Evolutionary conservation across 352 stramenopile genomes (phyloP).

Genomic region (Globisporangium acanthophoron): DNA sequence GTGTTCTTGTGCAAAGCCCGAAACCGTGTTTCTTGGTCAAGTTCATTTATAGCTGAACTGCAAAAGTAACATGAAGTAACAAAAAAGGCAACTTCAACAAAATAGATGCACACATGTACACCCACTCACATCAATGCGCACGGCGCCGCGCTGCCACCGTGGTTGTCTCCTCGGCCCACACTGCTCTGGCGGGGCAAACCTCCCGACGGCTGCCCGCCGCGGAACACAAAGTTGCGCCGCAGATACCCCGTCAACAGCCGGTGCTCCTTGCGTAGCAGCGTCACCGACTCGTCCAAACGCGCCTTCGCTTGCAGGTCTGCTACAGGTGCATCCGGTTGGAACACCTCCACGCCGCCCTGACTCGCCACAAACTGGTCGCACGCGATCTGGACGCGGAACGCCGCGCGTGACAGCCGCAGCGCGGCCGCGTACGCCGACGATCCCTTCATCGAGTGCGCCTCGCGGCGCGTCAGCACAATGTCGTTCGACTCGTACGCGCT

Average conservation of each 20-base stretch:
- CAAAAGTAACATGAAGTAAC: too few species aligned
- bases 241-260: conserved; percentile 64
- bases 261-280: conserved; percentile 57
- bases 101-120: too few species aligned
- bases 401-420: conserved; percentile 69
- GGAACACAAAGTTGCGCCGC: conserved; percentile 77
- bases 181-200: conserved; percentile 9
- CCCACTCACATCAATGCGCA: conserved; percentile 15
- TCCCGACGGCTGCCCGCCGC: conserved; percentile 10
- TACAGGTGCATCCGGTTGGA: conserved; percentile 14
- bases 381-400: conserved; percentile 74
- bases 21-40: too few species aligned
- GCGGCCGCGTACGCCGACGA: conserved; percentile 77
- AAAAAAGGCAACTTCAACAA: too few species aligned
- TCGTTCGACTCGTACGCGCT: conserved; percentile 38
- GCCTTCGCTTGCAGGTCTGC: conserved; percentile 22
- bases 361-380: conserved; percentile 58
- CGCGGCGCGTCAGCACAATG: conserved; percentile 42
- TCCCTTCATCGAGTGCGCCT: conserved; percentile 78
- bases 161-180: conserved; percentile 8
- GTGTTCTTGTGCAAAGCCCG: too few species aligned
- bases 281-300: conserved; percentile 33
- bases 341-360: conserved; percentile 20
- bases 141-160: conserved; percentile 7
- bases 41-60: too few species aligned